These are phyloP conservation scores for Saccharomycopsis oosterbeekiorum DNA, from an alignment of 805 yeast species.

Conservation along the genomic window DNA sequence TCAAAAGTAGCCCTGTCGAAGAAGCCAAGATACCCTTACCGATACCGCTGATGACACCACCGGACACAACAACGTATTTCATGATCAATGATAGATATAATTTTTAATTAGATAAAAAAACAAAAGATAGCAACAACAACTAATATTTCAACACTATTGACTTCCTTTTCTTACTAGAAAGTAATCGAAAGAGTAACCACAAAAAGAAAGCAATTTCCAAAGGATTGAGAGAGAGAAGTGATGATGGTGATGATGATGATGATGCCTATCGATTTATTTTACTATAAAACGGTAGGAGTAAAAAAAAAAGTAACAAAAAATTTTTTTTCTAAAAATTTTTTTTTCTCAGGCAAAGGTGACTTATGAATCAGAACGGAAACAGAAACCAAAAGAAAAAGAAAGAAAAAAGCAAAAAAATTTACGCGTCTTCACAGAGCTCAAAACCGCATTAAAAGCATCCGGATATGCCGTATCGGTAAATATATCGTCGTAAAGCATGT, in stretches of 20 bases:
- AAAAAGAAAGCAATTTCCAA: background rate
- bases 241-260: background rate
- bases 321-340: too few relatives aligned
- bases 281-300: background rate
- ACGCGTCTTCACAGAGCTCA: background rate
- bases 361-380: too few relatives aligned
- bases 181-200: background rate
- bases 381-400: too few relatives aligned
- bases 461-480: background rate
- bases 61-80: conserved; percentile 99
- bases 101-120: background rate
- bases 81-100: conserved; percentile 29
- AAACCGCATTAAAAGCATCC: background rate
- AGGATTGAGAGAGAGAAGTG: background rate
- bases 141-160: background rate
- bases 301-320: too few relatives aligned
- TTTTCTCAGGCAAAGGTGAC: too few relatives aligned
- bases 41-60: conserved; percentile 98
- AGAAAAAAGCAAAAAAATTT: too few relatives aligned
- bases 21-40: conserved; percentile 99
- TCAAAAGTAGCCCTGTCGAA: conserved; percentile 89
- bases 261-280: background rate
- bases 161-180: background rate
- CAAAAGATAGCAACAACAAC: background rate
- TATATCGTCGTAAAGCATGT: too few relatives aligned